Evolutionary conservation across 257 asterid genomes (phyloP).

Genomic region (Primulina tabacum): DNA sequence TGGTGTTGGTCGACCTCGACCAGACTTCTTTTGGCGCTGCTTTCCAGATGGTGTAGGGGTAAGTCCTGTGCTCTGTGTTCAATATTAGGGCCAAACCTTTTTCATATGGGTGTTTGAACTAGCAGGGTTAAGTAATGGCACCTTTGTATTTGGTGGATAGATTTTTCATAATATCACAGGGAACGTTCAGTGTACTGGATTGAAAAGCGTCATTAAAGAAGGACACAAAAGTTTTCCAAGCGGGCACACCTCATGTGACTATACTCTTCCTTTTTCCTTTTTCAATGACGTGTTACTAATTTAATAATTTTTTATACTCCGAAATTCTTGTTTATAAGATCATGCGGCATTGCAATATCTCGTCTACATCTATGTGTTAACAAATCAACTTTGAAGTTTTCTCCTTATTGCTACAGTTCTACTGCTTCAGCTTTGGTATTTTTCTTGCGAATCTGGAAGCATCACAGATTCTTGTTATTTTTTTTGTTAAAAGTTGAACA

Average conservation of each 20-base stretch:
- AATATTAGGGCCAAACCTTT: constrained; percentile 4
- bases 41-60: constrained; percentile 92
- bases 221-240: constrained; percentile 98
- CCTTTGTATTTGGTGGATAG: constrained; percentile 42
- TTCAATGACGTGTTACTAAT: constrained; percentile 4
- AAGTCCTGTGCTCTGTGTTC: constrained; percentile 29
- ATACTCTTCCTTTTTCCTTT: constrained; percentile 9
- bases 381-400: background rate
- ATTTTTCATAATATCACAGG: constrained; percentile 68
- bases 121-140: constrained; percentile 20
- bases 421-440: constrained; percentile 15
- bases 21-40: constrained; percentile 98
- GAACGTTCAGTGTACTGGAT: constrained; percentile 79
- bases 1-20: constrained; percentile 99
- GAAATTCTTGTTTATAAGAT: background rate
- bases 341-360: background rate
- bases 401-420: background rate
- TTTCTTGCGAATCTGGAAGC: background rate
- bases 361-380: constrained; percentile 8
- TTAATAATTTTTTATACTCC: constrained; percentile 9
- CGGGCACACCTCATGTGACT: constrained; percentile 94
- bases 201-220: constrained; percentile 64
- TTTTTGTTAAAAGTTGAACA: background rate
- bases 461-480: background rate
- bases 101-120: background rate